Conservation (phyloP, 495 filamentous ascomycete genomes). For the Podospora pseudopauciseta region DNA sequence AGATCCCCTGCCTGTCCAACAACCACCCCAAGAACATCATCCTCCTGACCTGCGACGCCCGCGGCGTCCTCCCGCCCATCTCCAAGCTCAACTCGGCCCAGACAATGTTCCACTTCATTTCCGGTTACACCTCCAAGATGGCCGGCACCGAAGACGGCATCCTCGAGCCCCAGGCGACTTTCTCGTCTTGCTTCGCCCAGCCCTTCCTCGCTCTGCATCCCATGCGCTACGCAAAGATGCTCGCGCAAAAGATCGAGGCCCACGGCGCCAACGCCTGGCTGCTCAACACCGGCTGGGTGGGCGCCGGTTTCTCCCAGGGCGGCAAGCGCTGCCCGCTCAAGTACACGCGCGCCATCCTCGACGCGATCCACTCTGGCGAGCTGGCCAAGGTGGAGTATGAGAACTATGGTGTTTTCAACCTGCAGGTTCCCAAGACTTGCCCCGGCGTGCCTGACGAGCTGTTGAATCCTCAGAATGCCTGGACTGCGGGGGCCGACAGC, state of each 20-base stretch:
- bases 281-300: slow-evolving; percentile 98
- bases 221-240: slow-evolving; percentile 98
- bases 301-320: slow-evolving; percentile 88
- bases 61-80: slow-evolving; percentile 95
- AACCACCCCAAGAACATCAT: slow-evolving; percentile 96
- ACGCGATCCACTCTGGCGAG: slow-evolving; percentile 95
- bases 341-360: slow-evolving; percentile 97
- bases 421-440: slow-evolving; percentile 83
- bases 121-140: slow-evolving; percentile 99
- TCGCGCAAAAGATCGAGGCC: slow-evolving; percentile 92
- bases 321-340: slow-evolving; percentile 98
- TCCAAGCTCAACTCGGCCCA: slow-evolving; percentile 94
- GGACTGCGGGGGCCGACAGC: slow-evolving; percentile 71
- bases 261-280: slow-evolving; percentile 98
- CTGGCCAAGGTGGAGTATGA: slow-evolving; percentile 89
- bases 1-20: slow-evolving; percentile 86
- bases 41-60: slow-evolving; percentile 94
- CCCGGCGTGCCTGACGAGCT: slow-evolving; percentile 82
- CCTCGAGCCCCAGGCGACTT: slow-evolving; percentile 94
- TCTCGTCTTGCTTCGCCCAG: slow-evolving; percentile 99
- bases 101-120: slow-evolving; percentile 99
- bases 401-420: slow-evolving; percentile 94
- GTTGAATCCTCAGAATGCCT: slow-evolving; percentile 89
- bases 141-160: slow-evolving; percentile 97
- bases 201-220: slow-evolving; percentile 98